Conservation (phyloP, 192 early-diverging fungal genomes). For the Borealophlyctis nickersoniae region DNA sequence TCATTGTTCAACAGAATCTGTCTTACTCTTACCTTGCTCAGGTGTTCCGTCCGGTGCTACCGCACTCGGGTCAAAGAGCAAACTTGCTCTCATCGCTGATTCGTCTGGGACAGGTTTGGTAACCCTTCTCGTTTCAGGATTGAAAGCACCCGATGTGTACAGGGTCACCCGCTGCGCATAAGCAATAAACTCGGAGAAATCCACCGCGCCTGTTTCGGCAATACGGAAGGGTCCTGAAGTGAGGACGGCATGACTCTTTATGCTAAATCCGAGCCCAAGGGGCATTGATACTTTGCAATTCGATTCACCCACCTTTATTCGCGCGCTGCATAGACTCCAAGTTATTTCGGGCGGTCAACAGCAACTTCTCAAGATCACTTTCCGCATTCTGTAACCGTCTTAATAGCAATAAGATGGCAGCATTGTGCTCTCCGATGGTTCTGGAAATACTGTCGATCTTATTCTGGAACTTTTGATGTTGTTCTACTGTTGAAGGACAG, state of each 20-base stretch:
- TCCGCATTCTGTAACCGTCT: neutral
- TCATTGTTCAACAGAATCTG: no score
- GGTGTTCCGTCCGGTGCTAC: neutral
- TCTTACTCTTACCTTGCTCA: no score
- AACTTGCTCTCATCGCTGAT: neutral
- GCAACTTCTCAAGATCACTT: neutral
- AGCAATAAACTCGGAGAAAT: neutral
- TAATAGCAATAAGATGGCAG: neutral
- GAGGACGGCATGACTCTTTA: no score
- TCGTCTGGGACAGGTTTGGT: neutral
- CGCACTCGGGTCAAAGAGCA: neutral
- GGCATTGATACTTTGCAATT: no score
- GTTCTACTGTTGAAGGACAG: neutral
- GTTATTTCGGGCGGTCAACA: neutral
- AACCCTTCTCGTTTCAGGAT: no score
- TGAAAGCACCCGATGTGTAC: neutral
- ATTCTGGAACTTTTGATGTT: neutral
- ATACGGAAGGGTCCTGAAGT: no score
- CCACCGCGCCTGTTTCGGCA: no score
- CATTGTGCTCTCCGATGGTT: neutral
- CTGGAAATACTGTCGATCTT: neutral
- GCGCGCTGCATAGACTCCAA: neutral
- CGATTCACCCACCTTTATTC: neutral
- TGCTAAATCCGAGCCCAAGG: no score
- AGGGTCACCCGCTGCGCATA: neutral